A percentile compares a stretch with the other conserved stretches of the same genome.
Conservation (phyloP, 176 grass and related monocot species). For the Bolboschoenus planiculmis region DNA sequence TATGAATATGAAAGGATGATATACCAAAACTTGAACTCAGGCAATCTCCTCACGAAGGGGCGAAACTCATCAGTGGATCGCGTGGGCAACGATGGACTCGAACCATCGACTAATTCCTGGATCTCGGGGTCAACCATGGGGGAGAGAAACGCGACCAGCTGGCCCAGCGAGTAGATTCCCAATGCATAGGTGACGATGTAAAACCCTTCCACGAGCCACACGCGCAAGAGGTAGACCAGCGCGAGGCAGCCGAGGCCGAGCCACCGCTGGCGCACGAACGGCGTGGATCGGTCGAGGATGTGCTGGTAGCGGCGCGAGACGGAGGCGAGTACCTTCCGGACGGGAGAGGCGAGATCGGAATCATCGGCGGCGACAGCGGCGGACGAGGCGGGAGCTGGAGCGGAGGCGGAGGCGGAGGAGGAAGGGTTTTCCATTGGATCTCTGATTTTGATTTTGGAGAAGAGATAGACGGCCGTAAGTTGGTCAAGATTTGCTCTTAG, state of each 20-base stretch:
- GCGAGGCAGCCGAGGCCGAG: conserved; percentile 32
- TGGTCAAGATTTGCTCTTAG: not conserved
- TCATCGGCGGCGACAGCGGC: not conserved
- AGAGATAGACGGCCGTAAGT: not conserved
- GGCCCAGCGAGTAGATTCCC: conserved; percentile 67
- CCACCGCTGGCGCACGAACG: conserved; percentile 59
- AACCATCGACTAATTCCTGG: conserved; percentile 28
- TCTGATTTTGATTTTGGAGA: not conserved
- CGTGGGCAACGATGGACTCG: conserved; percentile 46
- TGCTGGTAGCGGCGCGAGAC: conserved; percentile 55
- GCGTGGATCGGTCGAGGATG: conserved; percentile 62
- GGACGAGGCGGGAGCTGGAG: not conserved
- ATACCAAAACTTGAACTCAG: conserved; percentile 90
- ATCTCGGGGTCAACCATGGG: conserved; percentile 75
- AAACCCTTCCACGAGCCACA: conserved; percentile 57
- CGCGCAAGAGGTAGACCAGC: conserved; percentile 48
- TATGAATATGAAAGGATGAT: not conserved
- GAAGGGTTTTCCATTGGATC: conserved; percentile 13
- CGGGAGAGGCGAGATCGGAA: not conserved
- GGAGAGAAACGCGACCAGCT: conserved; percentile 73
- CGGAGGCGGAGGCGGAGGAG: not conserved
- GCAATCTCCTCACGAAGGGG: conserved; percentile 72
- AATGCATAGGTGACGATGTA: conserved; percentile 80
- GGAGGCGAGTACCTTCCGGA: conserved; percentile 15
- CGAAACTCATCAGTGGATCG: conserved; percentile 64